Evolutionary conservation across 2,329 filamentous ascomycete species (phyloP), one percentile per base, ranked within the genome.

Genomic region (Pseudogymnoascus sp.): DNA sequence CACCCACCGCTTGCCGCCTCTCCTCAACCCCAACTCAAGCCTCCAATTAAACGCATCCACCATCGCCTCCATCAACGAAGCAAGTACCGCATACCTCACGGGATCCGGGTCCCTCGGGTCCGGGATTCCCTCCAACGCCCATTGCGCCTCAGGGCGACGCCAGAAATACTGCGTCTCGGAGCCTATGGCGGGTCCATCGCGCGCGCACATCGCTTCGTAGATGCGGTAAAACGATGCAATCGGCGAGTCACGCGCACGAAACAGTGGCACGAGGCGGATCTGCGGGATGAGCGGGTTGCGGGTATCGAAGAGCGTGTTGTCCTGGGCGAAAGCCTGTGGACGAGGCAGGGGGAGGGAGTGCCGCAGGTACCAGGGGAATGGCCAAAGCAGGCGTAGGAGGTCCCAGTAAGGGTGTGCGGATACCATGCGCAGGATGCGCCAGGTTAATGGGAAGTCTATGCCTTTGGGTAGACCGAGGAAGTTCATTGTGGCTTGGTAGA

Each of bases 261-360:
- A 64, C 8, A 64, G 28, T 25, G 51, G 51, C 10, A 57, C 51
- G 8, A 57, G n/a, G 25, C 51, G 51, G 10, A 57, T 57, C 51
- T 57, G 51, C n/a, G 51, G 51, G 10, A 57, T 57, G 3, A 57
- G 51, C 10, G 51, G 51, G n/a, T 57, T 57, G 25, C 51, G 51
- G 51, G 28, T 6, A 57, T 34, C 2, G 10, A 57, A 57, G 63
- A 80, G 76, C 48, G 77, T 69, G 23, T 79, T 76, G 64, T 83
- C 76, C 66, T 85, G 76, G 65, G 76, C 74, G 14, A 86, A 72
- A 11, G 79, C 79, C 65, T 82, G 77, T 5, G 78, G 72, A 62
- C 61, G 13, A 65, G 61, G 16, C 60, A 67, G 16, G 67, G 69
- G 45, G 67, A 71, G 63, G 62, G 65, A 3, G 19, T 69, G 13